These are phyloP conservation scores for Vitis hybrid DNA, from an alignment of 177 flowering plant genomes.

Conservation along the genomic window DNA sequence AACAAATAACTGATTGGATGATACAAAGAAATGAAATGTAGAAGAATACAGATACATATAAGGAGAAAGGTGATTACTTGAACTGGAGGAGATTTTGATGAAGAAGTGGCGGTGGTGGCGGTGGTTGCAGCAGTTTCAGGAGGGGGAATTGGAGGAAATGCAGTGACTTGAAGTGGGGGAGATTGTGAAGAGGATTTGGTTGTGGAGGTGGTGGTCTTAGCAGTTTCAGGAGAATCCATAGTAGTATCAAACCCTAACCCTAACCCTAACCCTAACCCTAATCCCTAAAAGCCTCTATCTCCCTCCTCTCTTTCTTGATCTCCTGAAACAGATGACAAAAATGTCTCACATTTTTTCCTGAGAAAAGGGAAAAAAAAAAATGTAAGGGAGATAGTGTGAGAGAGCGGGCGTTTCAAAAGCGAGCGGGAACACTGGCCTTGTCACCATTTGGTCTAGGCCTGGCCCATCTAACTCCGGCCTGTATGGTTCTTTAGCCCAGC, in stretches of 20 bases:
- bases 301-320: slow-evolving; percentile 18
- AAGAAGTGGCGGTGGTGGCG: background rate
- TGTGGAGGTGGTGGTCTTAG: slow-evolving; percentile 2
- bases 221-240: slow-evolving; percentile 41
- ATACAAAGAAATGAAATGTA: background rate
- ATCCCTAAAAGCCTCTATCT: slow-evolving; percentile 5
- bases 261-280: slow-evolving; percentile 23
- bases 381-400: background rate
- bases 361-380: background rate
- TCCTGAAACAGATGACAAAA: slow-evolving; percentile 11
- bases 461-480: background rate
- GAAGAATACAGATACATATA: background rate
- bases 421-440: slow-evolving; percentile 1
- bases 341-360: background rate
- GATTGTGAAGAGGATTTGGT: slow-evolving; percentile 2
- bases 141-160: background rate
- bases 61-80: slow-evolving; percentile 5
- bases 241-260: too few relatives aligned
- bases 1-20: too few relatives aligned
- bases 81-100: slow-evolving; percentile 15
- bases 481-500: background rate
- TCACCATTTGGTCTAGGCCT: background rate
- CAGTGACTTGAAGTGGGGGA: slow-evolving; percentile 22
- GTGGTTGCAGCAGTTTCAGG: background rate
- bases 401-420: slow-evolving; percentile 1